A percentile compares a stretch with the other conserved stretches of the same genome.
Conservation (phyloP, 2,329 filamentous ascomycete species). For the Colletotrichum chlorophyti region DNA sequence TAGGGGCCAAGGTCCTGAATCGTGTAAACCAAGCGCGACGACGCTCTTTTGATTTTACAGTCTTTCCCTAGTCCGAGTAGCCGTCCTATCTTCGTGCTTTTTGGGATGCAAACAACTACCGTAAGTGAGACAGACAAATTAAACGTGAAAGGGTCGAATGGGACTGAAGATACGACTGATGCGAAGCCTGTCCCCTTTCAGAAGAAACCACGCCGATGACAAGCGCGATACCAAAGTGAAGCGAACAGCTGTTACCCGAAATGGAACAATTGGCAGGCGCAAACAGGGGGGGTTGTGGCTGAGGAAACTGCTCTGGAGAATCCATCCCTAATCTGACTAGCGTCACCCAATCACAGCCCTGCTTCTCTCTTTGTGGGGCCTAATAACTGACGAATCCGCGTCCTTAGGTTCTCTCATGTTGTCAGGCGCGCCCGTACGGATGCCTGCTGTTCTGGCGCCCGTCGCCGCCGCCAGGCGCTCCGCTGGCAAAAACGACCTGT, state of each 20-base stretch:
- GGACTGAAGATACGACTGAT: no score
- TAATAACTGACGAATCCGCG: background rate
- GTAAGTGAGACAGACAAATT: no score
- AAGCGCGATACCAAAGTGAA: background rate
- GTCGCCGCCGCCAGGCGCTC: slow-evolving; percentile 12
- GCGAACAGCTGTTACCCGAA: slow-evolving; percentile 7
- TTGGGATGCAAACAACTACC: no score
- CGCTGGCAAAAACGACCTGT: slow-evolving; percentile 15
- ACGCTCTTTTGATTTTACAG: no score
- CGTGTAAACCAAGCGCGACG: no score
- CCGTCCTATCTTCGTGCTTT: no score
- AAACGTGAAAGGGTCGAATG: no score
- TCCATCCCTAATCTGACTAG: slow-evolving; percentile 6
- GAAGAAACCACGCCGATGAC: background rate
- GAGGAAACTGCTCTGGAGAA: slow-evolving; percentile 18
- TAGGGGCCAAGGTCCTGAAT: no score
- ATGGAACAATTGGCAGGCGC: background rate
- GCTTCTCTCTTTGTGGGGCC: no score
- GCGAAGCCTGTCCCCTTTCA: no score
- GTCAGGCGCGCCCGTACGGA: slow-evolving; percentile 27
- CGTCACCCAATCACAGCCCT: background rate
- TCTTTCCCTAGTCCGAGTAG: no score
- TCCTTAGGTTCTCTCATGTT: slow-evolving; percentile 16
- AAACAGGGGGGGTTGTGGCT: slow-evolving; percentile 9
- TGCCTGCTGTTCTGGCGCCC: background rate